Conservation (phyloP, 2,329 filamentous ascomycete species). For the Cladosporium colombiae region DNA sequence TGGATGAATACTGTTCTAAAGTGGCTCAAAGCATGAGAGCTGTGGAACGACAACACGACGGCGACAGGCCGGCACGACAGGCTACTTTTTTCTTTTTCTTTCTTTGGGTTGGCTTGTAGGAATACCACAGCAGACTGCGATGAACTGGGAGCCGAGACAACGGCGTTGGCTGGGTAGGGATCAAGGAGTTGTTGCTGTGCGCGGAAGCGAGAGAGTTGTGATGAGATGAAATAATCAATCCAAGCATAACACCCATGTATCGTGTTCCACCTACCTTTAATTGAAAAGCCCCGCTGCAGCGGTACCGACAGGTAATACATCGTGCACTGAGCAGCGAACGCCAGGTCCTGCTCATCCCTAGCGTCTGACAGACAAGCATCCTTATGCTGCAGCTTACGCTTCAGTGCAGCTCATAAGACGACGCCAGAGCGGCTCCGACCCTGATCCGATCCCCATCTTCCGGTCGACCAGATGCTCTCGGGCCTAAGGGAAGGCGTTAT, state of each 20-base stretch:
- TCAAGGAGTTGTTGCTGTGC: conserved; percentile 10
- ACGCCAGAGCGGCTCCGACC: conserved; percentile 5
- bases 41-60: neutral
- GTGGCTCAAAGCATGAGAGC: neutral
- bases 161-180: conserved; percentile 9
- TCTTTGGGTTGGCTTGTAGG: conserved; percentile 15
- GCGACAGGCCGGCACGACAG: conserved; percentile 5
- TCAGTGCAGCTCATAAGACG: neutral
- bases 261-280: neutral
- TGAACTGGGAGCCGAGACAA: neutral
- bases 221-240: neutral
- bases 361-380: conserved; percentile 1
- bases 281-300: neutral
- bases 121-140: conserved; percentile 20
- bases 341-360: neutral
- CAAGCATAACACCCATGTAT: conserved; percentile 5
- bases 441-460: neutral
- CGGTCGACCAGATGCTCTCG: conserved; percentile 7
- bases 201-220: conserved; percentile 1
- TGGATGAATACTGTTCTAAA: neutral
- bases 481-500: conserved; percentile 1
- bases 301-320: neutral
- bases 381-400: neutral
- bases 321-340: neutral
- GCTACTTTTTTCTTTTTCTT: conserved; percentile 9